Evolutionary conservation across 1,139 yeast genomes (phyloP).

Genomic region (Diutina pseudorugosa): DNA sequence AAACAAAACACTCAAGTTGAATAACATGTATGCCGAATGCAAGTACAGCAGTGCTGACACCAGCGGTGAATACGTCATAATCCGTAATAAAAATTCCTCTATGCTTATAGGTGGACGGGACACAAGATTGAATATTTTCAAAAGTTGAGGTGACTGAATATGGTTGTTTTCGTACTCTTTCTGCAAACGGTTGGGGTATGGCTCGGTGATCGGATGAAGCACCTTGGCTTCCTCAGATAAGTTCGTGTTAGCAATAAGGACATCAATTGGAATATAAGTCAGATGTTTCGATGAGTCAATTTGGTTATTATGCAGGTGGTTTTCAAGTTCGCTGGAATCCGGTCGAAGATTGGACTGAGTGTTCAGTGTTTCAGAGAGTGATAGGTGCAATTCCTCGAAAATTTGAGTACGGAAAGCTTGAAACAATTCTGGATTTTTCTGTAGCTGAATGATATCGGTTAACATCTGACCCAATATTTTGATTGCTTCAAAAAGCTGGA

Average conservation of each 20-base stretch:
- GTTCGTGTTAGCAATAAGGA: constrained; percentile 11
- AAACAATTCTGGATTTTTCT: constrained; percentile 15
- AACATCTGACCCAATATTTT: constrained; percentile 19
- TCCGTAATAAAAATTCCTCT: constrained; percentile 25
- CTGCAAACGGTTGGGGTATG: constrained; percentile 9
- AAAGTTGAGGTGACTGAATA: constrained; percentile 12
- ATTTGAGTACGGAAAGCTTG: constrained; percentile 17
- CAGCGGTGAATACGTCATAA: constrained; percentile 30
- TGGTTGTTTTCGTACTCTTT: constrained; percentile 12
- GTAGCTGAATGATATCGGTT: constrained; percentile 23
- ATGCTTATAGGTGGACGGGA: constrained; percentile 24
- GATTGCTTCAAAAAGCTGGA: constrained; percentile 28
- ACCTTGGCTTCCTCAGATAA: constrained; percentile 8
- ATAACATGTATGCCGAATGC: constrained; percentile 29
- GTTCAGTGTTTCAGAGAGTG: background rate
- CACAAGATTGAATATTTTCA: constrained; percentile 23
- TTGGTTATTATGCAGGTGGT: background rate
- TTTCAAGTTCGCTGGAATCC: background rate
- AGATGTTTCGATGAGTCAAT: background rate
- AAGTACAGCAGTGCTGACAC: constrained; percentile 29
- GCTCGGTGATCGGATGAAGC: constrained; percentile 11
- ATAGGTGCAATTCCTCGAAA: constrained; percentile 13
- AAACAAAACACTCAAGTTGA: constrained; percentile 22
- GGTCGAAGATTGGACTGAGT: background rate
- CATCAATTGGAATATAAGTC: constrained; percentile 16